Percentiles rank a stretch among this genome's conserved stretches.
Conservation (phyloP, 768 basidiomycete genomes). For the Suillus fuscotomentosus region DNA sequence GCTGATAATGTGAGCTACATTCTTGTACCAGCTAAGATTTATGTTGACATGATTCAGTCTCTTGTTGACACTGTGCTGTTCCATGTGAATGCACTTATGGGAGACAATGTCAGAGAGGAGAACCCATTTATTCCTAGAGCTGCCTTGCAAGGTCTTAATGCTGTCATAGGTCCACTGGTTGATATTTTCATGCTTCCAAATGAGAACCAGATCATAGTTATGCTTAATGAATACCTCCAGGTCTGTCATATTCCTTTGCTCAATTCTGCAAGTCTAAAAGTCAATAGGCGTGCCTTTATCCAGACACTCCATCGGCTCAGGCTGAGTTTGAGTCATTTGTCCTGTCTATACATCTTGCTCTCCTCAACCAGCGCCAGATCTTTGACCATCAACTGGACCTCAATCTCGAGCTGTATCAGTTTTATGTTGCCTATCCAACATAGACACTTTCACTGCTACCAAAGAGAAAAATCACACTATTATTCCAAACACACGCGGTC, state of each 20-base stretch:
- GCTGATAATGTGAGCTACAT: constrained; percentile 55
- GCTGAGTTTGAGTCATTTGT: constrained; percentile 46
- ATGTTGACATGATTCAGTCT: no score
- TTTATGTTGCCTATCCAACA: no score
- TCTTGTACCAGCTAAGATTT: background rate
- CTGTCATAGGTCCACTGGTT: constrained; percentile 56
- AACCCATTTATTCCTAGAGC: constrained; percentile 23
- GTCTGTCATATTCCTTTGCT: constrained; percentile 34
- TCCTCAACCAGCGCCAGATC: no score
- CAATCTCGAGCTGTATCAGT: no score
- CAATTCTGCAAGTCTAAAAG: background rate
- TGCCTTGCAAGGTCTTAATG: constrained; percentile 56
- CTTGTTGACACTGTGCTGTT: constrained; percentile 75
- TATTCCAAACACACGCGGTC: no score
- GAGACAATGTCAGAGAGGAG: constrained; percentile 45
- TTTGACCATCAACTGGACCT: no score
- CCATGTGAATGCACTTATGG: constrained; percentile 77
- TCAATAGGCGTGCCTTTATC: constrained; percentile 62
- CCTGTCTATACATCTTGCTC: no score
- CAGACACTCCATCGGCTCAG: constrained; percentile 48
- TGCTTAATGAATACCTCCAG: constrained; percentile 78
- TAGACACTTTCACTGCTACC: no score
- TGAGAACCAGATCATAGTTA: constrained; percentile 49
- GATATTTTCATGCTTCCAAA: constrained; percentile 55
- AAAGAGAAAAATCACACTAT: no score